Evolutionary conservation across 179 eudicot species (phyloP), one percentile per base, ranked within the genome.

Genomic region (Beta macrorhiza): DNA sequence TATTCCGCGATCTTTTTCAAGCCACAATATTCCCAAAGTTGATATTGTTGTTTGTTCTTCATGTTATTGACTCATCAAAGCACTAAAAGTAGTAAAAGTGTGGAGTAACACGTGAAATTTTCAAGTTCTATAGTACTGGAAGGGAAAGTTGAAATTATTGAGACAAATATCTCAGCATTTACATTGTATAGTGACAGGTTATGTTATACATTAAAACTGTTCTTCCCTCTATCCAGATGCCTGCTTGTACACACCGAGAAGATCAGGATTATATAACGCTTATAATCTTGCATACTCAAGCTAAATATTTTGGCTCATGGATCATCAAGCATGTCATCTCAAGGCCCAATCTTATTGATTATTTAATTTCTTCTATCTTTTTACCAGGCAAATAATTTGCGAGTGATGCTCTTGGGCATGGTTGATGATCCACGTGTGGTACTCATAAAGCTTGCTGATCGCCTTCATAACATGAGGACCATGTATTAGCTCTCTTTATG

Each of bases 401-500:
- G 97, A 73, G 97, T 89, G 85, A 95, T 95, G 98, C 92, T 95
- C 79, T 87, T 95, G 86, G 98, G 98, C 82, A 95, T 95, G 98
- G 93, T 95, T 86, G 93, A 95, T 84, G 98, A 95, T 91, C 98
- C 98, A 71, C 97, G 98, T 65, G 98, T 95, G 80, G 97, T 95
- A 62, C 97, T 95, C 82, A 95, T 95, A 82, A 93, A 95, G 90
- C 98, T 95, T 87, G 98, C 98, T 68, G 98, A 95, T 87, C 98
- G 98, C 74, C 98, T 95, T 79, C 98, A 95, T 81, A 95, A 95
- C 92, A 92, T 95, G 98, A 93, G 98, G 89, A 95, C 98, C 83
- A 95, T 95, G 98, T 95, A 93, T 29, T 62, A 44, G 52, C 85
- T 74, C 85, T 82, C 69, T 29, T 69, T 73, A 19, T 82, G 52